These are phyloP conservation scores for Venturia effusa DNA, from an alignment of 2,329 filamentous ascomycete genomes.

Conservation along the genomic window DNA sequence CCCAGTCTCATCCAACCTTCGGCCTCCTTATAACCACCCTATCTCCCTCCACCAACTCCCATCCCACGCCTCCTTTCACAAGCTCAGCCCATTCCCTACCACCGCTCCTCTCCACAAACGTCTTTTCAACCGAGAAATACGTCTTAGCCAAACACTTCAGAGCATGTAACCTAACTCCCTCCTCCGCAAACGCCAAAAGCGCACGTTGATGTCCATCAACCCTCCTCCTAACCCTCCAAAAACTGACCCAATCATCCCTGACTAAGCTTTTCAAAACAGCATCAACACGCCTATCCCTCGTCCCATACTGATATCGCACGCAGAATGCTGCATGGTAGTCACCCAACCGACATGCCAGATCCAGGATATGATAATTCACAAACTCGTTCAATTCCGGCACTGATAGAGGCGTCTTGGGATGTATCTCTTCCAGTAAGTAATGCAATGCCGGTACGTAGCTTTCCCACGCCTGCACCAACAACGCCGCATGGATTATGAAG, in stretches of 20 bases:
- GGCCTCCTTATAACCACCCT: slow-evolving; percentile 65
- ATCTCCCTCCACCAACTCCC: slow-evolving; percentile 67
- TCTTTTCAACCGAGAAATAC: slow-evolving; percentile 63
- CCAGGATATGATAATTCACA: slow-evolving; percentile 69
- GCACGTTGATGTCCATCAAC: slow-evolving; percentile 74
- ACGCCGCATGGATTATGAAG: slow-evolving; percentile 76
- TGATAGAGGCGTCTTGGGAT: slow-evolving; percentile 56
- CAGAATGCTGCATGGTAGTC: slow-evolving; percentile 65
- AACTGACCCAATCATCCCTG: slow-evolving; percentile 72
- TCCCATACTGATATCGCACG: slow-evolving; percentile 48
- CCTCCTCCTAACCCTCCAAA: slow-evolving; percentile 57
- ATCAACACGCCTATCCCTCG: slow-evolving; percentile 59
- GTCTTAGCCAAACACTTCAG: slow-evolving; percentile 78
- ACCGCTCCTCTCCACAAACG: slow-evolving; percentile 59
- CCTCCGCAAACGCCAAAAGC: slow-evolving; percentile 72
- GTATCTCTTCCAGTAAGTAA: slow-evolving; percentile 64
- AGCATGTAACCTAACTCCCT: slow-evolving; percentile 61
- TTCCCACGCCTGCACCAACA: slow-evolving; percentile 72
- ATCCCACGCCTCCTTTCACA: slow-evolving; percentile 64
- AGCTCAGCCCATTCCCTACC: slow-evolving; percentile 63
- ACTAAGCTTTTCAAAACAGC: slow-evolving; percentile 58
- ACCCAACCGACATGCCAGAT: slow-evolving; percentile 74
- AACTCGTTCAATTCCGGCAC: slow-evolving; percentile 68
- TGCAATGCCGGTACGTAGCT: slow-evolving; percentile 83
- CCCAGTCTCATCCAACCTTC: slow-evolving; percentile 22